These are phyloP conservation scores for Saccharomycopsis schoenii DNA, from an alignment of 805 yeast species.

Conservation along the genomic window DNA sequence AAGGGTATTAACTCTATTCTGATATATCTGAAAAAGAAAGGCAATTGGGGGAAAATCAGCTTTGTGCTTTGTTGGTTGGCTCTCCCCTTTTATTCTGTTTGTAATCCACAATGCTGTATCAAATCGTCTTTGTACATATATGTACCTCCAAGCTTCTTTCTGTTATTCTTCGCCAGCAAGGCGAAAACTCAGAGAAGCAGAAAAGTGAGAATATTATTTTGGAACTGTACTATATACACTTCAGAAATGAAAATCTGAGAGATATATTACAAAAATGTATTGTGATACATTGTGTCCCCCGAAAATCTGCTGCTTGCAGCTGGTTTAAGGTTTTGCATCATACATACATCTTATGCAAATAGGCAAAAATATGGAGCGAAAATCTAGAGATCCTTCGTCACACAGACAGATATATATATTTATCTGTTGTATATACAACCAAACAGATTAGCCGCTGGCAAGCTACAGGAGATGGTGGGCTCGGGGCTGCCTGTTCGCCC, in stretches of 20 bases:
- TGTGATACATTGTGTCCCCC: background rate
- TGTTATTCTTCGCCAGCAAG: background rate
- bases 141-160: background rate
- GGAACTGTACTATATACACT: background rate
- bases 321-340: background rate
- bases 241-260: background rate
- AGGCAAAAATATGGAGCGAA: background rate
- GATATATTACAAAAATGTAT: background rate
- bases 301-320: background rate
- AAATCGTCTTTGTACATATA: background rate
- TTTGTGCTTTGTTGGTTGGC: background rate
- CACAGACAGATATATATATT: background rate
- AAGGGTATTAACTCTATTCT: no score
- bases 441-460: background rate
- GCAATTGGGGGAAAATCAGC: no score
- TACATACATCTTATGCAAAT: background rate
- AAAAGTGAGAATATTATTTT: background rate
- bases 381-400: slow-evolving; percentile 1
- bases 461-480: background rate
- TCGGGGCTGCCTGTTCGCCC: no score
- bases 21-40: no score
- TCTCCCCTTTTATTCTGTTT: background rate
- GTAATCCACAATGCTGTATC: background rate
- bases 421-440: background rate
- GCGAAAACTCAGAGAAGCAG: no score